phyloP scores from a whole-genome alignment of 257 asterid species.

The Solanum acaule region DNA sequence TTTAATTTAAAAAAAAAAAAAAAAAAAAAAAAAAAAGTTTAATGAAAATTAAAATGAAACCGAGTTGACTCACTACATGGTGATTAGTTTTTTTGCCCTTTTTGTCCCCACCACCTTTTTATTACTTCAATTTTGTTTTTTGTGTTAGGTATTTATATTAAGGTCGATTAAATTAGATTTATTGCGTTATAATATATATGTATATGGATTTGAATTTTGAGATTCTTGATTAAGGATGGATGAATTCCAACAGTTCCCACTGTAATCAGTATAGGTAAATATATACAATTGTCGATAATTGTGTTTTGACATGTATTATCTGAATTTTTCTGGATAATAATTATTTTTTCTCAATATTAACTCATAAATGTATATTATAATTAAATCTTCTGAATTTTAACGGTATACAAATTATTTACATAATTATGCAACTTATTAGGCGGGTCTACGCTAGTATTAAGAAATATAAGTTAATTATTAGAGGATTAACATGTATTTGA shows the following conservation, averaged over 20 bases:
- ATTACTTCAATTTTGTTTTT: neutral
- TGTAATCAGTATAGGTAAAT: neutral
- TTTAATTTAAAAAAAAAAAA: no score
- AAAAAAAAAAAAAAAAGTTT: neutral
- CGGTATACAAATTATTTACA: neutral
- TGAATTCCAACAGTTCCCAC: fast-evolving
- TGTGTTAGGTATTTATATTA: neutral
- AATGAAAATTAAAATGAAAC: neutral
- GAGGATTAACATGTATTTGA: neutral
- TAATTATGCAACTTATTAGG: neutral
- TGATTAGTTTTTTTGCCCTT: neutral
- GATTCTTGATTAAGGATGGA: neutral
- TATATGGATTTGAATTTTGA: neutral
- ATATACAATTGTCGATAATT: no score
- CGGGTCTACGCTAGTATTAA: neutral
- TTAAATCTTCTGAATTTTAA: neutral
- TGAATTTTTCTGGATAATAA: neutral
- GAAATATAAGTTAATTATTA: neutral
- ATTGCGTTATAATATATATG: neutral
- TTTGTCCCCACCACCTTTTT: neutral
- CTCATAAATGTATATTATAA: neutral
- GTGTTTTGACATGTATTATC: neutral
- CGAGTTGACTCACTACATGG: neutral
- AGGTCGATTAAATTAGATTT: fast-evolving
- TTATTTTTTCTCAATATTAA: neutral